Evolutionary conservation across 225 moss, liverwort and hornwort species (phyloP).

Genomic region (Pseudisothecium myosuroides): DNA sequence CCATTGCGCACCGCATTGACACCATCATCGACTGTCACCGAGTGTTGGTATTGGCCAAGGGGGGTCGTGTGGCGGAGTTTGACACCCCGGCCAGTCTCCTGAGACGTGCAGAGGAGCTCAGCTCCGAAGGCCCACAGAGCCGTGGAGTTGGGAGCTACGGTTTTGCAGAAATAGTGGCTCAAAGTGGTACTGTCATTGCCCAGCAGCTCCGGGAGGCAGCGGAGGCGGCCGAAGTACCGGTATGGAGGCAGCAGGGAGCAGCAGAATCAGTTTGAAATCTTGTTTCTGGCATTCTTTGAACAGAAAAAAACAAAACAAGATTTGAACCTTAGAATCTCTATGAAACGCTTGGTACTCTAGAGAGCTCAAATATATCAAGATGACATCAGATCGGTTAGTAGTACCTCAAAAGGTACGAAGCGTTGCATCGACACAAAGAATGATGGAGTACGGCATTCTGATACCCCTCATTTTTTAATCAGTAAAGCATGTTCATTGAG

Average conservation of each 20-base stretch:
- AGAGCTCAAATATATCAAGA: too few species aligned
- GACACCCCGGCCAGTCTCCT: too few species aligned
- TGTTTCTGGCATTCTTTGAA: not conserved
- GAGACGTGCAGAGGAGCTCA: too few species aligned
- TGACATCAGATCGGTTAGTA: not conserved
- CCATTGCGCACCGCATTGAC: conserved; percentile 53
- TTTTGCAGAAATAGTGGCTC: conserved; percentile 65
- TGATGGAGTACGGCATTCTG: not conserved
- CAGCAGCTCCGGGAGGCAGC: conserved; percentile 49
- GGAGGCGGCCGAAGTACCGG: conserved; percentile 38
- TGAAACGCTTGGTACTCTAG: not conserved
- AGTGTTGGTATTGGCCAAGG: conserved; percentile 47
- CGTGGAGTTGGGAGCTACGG: conserved; percentile 17
- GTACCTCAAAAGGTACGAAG: not conserved
- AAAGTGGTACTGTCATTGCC: conserved; percentile 44
- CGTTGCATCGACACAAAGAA: not conserved
- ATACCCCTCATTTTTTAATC: not conserved
- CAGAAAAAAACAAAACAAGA: not conserved
- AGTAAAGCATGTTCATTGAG: not conserved
- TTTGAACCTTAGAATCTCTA: not conserved
- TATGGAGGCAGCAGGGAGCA: not conserved
- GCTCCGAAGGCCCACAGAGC: not conserved
- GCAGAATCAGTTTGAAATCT: not conserved
- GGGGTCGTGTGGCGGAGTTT: too few species aligned
- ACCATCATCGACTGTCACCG: conserved; percentile 59